Percentiles rank a stretch among this genome's conserved stretches.
Evolutionary conservation across 305 asterid genomes (phyloP).

Genomic region (Galium porrigens): DNA sequence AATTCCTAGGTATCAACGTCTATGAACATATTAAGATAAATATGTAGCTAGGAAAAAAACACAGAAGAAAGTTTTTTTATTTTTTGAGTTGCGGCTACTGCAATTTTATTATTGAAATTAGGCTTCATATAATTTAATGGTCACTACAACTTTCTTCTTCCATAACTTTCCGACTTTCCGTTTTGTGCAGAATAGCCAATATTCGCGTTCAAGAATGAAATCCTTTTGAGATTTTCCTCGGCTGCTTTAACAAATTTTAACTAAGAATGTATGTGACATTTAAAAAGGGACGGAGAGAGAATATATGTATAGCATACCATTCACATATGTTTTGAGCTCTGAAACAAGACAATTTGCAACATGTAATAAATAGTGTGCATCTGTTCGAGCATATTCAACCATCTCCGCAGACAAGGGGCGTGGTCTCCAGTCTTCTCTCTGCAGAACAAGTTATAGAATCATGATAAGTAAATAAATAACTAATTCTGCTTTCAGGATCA

Average conservation of each 20-base stretch:
- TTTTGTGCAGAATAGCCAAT: neutral
- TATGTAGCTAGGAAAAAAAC: neutral
- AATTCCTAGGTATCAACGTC: neutral
- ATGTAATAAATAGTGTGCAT: conserved; percentile 68
- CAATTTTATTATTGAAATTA: neutral
- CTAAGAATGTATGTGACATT: neutral
- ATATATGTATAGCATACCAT: conserved; percentile 32
- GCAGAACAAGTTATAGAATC: conserved; percentile 22
- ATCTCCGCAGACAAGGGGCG: conserved; percentile 81
- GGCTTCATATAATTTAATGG: neutral
- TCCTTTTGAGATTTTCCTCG: neutral
- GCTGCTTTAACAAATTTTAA: neutral
- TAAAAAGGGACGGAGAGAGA: neutral
- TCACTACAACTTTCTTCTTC: neutral
- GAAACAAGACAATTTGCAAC: conserved; percentile 46
- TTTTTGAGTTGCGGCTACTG: neutral
- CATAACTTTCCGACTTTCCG: neutral
- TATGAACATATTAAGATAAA: neutral
- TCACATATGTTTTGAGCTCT: conserved; percentile 54
- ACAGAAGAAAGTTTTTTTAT: neutral
- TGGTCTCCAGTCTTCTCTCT: conserved; percentile 96
- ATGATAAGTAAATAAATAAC: neutral
- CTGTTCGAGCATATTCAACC: conserved; percentile 74
- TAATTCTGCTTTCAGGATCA: neutral
- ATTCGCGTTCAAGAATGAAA: neutral